Base-by-base conservation (phyloP, 169 alveolate genomes). In the Eimeria tenella region DNA sequence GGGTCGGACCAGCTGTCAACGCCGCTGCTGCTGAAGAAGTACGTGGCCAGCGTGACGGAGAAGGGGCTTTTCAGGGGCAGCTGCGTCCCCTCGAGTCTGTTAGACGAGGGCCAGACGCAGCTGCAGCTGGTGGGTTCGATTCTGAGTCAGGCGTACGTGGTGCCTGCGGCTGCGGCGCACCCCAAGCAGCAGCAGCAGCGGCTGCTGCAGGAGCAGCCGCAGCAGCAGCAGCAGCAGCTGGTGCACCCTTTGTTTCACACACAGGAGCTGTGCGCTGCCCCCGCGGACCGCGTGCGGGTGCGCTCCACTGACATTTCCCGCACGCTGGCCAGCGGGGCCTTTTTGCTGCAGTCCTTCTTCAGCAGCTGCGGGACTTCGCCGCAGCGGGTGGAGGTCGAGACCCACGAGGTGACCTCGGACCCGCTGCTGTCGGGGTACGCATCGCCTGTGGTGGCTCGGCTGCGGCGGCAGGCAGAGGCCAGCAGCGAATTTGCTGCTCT, bases 1-100 rank as follows among this genome's bases (percentile, higher is more conserved):
- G 89, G 89, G 74, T 81, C 70, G 9, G 89, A 71, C n/a, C n/a
- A n/a, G 74, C 73, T 81, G 74, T 21, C 89, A 0, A n/a, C 89
- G 9, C 74, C 89, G 73, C 10, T 63, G 62, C 56, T 81, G 21
- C 58, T 81, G 89, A 81, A 81, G 73, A 81, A 52, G 62, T 81
- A 81, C 23, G 89, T 81, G 52, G 74, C 89, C 4, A 23, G 21
- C 21, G 65, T 25, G 65, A 21, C 50, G 74, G 89, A 81, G 58
- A 81, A 21, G 23, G 89, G 89, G 15, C 89, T 56, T 4, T 81
- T 81, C 21, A 81, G 89, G 42, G 73, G 73, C 74, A 81, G 89
- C 74, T 81, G 89, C 56, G 89, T 81, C 58, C 89, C 89, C 25
- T 81, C 89, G n/a, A 81, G 89, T 23, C 89, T 81, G n/a, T 23